Evolutionary conservation across 192 early-diverging fungal species (phyloP), one percentile per base, ranked within the genome.

Genomic region (Linderina pennispora): DNA sequence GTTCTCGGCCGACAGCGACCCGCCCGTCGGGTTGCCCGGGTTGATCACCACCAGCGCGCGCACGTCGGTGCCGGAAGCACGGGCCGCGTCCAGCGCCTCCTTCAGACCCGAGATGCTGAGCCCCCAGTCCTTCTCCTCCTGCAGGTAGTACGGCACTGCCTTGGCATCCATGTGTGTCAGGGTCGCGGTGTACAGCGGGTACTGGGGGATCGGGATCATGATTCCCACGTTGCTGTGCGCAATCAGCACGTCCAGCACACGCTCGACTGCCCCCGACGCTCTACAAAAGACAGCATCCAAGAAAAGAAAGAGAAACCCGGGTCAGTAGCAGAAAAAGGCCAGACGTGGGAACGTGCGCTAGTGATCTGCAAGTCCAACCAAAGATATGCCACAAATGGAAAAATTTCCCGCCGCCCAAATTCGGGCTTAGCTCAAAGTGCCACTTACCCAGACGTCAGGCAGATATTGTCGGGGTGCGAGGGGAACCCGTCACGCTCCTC

Each of bases 141-240:
- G 79, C 39, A 99, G 62, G 45, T 88, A 94, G 70, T 99, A 99
- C 18, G 87, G 91, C 4, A 97, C 91, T 21, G 85, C 80, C 8
- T 81, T 75, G n/a, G 89, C 92, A 50, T 89, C 76, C 54, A 88
- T 80, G 16, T 93, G 78, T 1, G 88, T 79, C 36, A 99, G 75
- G 1, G 91, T 86, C 21, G 94, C 96, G 9, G 90, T 89, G 77
- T 99, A 99, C 21, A 99, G 82, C 40, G 96, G 96, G 58, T 99
- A 99, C 61, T 99, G 96, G 25, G 96, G 96, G 42, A 99, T 93
- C 18, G 96, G 96, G 53, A 97, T 97, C 94, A 99, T 92, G 58
- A 99, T 88, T 23, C 96, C 96, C 32, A 91, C 84, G 20, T 87
- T 75, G 23, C 55, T 49, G 62, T 88, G 58, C 28, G 85, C 74